Percentiles rank a stretch among this genome's conserved stretches.
phyloP scores from a whole-genome alignment of 495 filamentous ascomycete genomes.

The Trypethelium eluteriae region DNA sequence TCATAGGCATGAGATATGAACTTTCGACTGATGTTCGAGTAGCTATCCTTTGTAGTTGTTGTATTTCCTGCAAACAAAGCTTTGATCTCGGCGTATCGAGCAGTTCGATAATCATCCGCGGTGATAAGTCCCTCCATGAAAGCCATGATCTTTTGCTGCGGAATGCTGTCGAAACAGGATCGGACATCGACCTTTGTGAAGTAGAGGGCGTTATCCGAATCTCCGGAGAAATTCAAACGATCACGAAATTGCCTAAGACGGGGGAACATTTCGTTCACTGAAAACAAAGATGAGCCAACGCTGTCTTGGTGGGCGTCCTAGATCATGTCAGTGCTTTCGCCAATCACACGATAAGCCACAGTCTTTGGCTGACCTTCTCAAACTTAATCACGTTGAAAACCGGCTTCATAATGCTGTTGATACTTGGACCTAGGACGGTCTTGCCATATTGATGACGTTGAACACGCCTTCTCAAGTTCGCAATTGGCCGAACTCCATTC shows the following conservation, averaged over 20 bases:
- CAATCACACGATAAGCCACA: not conserved
- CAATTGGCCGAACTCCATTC: constrained; percentile 66
- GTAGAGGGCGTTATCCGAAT: constrained; percentile 45
- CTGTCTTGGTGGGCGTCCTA: constrained; percentile 49
- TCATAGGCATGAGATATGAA: constrained; percentile 56
- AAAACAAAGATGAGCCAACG: constrained; percentile 71
- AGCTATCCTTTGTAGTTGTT: constrained; percentile 11
- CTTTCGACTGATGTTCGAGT: constrained; percentile 39
- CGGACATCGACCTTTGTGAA: constrained; percentile 91
- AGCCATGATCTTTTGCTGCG: constrained; percentile 62
- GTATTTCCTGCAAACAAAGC: constrained; percentile 33
- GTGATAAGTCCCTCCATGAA: constrained; percentile 58
- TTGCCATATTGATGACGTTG: constrained; percentile 46
- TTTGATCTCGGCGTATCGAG: constrained; percentile 66
- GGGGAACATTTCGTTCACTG: constrained; percentile 72
- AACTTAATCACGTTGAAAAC: constrained; percentile 68
- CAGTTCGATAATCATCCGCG: constrained; percentile 60
- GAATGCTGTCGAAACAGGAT: constrained; percentile 92
- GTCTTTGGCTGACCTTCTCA: constrained; percentile 51
- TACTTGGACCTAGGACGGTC: constrained; percentile 57
- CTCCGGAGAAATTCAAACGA: constrained; percentile 30
- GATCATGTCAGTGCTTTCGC: constrained; percentile 6
- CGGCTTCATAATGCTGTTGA: constrained; percentile 73
- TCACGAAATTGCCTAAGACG: constrained; percentile 62
- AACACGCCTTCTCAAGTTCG: constrained; percentile 66